Conservation (phyloP, 257 asterid genomes). For the Marsdenia floribunda region DNA sequence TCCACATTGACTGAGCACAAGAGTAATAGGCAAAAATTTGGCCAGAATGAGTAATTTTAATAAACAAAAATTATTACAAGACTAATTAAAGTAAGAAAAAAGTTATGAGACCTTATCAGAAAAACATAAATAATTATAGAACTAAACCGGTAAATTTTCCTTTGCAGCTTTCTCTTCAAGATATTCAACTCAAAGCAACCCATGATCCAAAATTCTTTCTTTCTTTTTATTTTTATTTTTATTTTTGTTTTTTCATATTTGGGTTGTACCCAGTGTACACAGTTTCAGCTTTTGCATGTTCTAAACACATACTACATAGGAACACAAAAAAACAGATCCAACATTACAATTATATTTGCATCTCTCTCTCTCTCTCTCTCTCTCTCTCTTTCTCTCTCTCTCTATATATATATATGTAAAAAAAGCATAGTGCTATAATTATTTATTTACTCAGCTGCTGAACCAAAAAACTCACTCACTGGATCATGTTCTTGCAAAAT, state of each 20-base stretch:
- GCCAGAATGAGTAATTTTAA: too few relatives aligned
- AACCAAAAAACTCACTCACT: constrained; percentile 15
- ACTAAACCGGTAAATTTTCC: too few relatives aligned
- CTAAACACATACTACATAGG: background rate
- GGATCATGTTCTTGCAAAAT: constrained; percentile 13
- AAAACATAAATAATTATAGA: too few relatives aligned
- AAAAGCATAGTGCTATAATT: background rate
- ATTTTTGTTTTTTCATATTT: background rate
- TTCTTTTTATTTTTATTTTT: too few relatives aligned
- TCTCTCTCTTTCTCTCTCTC: too few relatives aligned
- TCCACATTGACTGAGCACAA: too few relatives aligned
- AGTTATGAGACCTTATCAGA: too few relatives aligned
- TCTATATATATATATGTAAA: background rate
- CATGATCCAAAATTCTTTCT: background rate
- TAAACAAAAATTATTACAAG: too few relatives aligned
- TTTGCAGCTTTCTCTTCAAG: background rate
- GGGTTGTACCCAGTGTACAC: background rate
- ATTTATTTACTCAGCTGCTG: constrained; percentile 5
- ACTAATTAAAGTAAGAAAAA: too few relatives aligned
- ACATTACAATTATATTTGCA: background rate
- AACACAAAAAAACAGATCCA: background rate
- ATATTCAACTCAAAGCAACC: background rate
- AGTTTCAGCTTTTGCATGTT: background rate
- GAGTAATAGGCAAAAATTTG: too few relatives aligned
- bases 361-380: background rate